These are phyloP conservation scores for Umbilicus rupestris DNA, from an alignment of 164 flowering plant genomes.

Conservation along the genomic window DNA sequence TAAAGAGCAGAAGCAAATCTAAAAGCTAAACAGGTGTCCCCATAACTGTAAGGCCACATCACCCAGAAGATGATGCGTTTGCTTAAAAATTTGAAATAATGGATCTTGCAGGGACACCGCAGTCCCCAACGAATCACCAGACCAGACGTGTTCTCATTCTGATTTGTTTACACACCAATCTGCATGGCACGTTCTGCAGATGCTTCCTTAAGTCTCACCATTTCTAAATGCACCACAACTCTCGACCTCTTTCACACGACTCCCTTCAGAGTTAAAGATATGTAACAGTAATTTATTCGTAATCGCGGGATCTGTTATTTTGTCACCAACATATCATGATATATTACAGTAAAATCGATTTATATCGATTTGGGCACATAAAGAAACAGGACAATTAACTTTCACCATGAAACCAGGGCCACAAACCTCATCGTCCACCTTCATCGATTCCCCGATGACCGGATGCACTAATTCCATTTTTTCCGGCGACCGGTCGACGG, in stretches of 20 bases:
- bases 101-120: neutral
- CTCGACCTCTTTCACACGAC: no score
- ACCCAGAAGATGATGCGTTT: no score
- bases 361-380: neutral
- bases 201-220: neutral
- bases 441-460: slow-evolving; percentile 5
- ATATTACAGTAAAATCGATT: no score
- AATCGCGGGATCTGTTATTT: no score
- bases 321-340: no score
- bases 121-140: neutral
- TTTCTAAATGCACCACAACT: neutral
- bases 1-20: slow-evolving; percentile 2
- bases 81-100: no score
- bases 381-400: neutral
- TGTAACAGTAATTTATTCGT: no score
- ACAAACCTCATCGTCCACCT: neutral
- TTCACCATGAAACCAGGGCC: slow-evolving; percentile 5
- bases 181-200: slow-evolving; percentile 6
- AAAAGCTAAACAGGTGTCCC: slow-evolving; percentile 4
- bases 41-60: neutral
- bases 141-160: slow-evolving; percentile 1
- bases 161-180: neutral
- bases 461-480: neutral
- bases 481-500: neutral
- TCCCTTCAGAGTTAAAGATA: no score